Percentiles rank a stretch among this genome's conserved stretches.
phyloP scores from a whole-genome alignment of 192 early-diverging fungal species.

The Backusella luteola region DNA sequence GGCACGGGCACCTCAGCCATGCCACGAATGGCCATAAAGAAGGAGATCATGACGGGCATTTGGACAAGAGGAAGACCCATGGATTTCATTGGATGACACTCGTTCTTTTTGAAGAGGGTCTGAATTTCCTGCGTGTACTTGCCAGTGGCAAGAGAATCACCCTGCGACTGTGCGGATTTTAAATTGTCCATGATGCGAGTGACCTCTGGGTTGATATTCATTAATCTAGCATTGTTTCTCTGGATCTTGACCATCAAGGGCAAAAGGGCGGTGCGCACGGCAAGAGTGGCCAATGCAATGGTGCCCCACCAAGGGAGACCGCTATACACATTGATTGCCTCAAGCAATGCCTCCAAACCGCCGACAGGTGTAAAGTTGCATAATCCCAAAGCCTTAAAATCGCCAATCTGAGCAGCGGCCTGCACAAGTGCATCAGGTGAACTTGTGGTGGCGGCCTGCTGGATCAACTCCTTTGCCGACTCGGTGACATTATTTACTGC shows the following conservation, averaged over 20 bases:
- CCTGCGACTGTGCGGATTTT: constrained; percentile 48
- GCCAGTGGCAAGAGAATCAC: constrained; percentile 56
- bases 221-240: constrained; percentile 63
- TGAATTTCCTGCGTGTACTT: constrained; percentile 56
- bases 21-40: constrained; percentile 79
- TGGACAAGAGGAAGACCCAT: constrained; percentile 66
- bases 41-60: constrained; percentile 77
- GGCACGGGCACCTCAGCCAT: constrained; percentile 85
- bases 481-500: constrained; percentile 20
- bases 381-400: constrained; percentile 82
- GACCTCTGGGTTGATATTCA: constrained; percentile 71
- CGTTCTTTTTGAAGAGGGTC: constrained; percentile 58
- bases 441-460: constrained; percentile 6
- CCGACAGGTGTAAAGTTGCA: constrained; percentile 72
- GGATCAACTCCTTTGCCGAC: not conserved
- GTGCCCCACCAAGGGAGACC: constrained; percentile 95
- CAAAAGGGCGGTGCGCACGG: constrained; percentile 65
- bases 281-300: constrained; percentile 69
- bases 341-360: constrained; percentile 65
- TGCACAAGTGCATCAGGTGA: constrained; percentile 38
- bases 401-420: constrained; percentile 76
- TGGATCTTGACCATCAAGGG: constrained; percentile 76
- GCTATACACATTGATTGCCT: constrained; percentile 75
- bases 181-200: constrained; percentile 67
- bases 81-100: constrained; percentile 63